A percentile compares a stretch with the other conserved stretches of the same genome.
Evolutionary conservation across 2,329 filamentous ascomycete species (phyloP).

Genomic region (Penicillium frequentans): DNA sequence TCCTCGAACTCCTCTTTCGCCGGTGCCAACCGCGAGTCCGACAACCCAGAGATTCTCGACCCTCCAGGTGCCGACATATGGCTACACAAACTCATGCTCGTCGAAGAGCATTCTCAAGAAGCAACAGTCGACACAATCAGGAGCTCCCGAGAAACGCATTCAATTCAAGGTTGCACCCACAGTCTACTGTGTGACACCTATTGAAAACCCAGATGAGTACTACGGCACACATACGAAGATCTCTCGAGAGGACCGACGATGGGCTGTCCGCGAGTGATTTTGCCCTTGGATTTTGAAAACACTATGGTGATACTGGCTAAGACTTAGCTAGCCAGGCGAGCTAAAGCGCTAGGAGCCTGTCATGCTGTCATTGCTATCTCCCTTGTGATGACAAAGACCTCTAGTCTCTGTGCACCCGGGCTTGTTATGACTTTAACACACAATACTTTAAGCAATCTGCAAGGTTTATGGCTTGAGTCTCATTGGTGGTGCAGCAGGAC

Average conservation of each 20-base stretch:
- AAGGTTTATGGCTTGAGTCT: background rate
- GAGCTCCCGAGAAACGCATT: constrained; percentile 37
- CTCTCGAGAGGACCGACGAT: constrained; percentile 48
- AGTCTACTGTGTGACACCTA: constrained; percentile 49
- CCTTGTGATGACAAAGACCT: background rate
- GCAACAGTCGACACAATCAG: constrained; percentile 20
- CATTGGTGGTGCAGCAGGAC: background rate
- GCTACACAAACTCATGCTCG: constrained; percentile 46
- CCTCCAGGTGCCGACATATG: constrained; percentile 40
- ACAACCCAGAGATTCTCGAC: constrained; percentile 44
- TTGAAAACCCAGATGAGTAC: constrained; percentile 50
- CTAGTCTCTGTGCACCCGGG: background rate
- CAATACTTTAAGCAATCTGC: background rate
- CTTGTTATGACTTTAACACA: background rate
- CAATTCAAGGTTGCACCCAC: constrained; percentile 46
- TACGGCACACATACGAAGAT: constrained; percentile 50
- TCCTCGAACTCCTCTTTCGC: constrained; percentile 46
- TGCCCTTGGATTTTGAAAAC: constrained; percentile 1
- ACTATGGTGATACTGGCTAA: background rate
- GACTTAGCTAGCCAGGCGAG: background rate
- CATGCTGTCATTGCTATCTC: background rate
- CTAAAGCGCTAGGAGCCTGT: background rate
- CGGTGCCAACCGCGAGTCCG: constrained; percentile 43
- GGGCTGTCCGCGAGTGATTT: constrained; percentile 40
- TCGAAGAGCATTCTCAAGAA: constrained; percentile 53